A percentile compares a stretch with the other conserved stretches of the same genome.
phyloP scores from a whole-genome alignment of 768 basidiomycete species.

The Leccinum imitatum region DNA sequence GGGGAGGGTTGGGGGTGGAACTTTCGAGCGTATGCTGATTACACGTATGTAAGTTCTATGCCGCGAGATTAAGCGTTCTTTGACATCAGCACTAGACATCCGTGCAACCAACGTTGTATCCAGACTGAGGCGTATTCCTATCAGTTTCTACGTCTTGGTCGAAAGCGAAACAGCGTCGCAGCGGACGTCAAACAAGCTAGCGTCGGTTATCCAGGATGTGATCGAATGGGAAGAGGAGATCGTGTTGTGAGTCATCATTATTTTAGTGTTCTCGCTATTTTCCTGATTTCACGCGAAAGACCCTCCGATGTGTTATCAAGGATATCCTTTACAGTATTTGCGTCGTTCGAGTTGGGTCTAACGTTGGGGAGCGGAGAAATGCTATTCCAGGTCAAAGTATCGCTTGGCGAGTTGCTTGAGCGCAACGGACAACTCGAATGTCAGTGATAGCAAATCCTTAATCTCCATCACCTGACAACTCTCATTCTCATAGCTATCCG shows the following conservation, averaged over 20 bases:
- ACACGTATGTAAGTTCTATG: not conserved
- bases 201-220: not conserved
- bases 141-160: not conserved
- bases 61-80: not conserved
- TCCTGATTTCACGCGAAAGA: not conserved
- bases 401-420: not conserved
- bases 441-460: not conserved
- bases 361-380: conserved; percentile 7
- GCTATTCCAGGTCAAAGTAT: not conserved
- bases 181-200: not conserved
- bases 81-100: not conserved
- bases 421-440: not conserved
- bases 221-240: not conserved
- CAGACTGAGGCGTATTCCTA: not conserved
- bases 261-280: not conserved
- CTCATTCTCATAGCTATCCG: not conserved
- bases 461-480: not conserved
- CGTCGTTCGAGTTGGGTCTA: conserved; percentile 7
- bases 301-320: not conserved
- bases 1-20: not conserved
- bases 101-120: not conserved
- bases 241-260: not conserved
- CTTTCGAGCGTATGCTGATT: not conserved
- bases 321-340: not conserved
- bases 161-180: not conserved